phyloP scores from a whole-genome alignment of 1,284 basidiomycete genomes.

The Moesziomyces globuligerus region DNA sequence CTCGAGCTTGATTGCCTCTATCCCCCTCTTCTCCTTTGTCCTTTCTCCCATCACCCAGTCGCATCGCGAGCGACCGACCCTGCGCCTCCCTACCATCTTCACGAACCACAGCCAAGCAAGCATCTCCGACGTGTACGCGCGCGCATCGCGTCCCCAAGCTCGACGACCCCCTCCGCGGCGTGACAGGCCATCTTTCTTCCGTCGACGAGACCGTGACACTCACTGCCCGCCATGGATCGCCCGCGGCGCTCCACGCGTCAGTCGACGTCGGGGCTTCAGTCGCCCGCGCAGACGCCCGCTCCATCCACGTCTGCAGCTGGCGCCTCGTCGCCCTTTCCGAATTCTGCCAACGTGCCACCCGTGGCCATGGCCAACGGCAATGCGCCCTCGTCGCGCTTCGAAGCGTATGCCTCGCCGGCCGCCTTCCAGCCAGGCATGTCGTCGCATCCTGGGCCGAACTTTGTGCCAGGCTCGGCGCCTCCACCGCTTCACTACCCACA shows the following conservation, averaged over 20 bases:
- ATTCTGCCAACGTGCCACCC: conserved; percentile 11
- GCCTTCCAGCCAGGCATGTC: conserved; percentile 16
- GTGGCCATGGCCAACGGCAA: conserved; percentile 29
- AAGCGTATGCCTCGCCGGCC: conserved; percentile 24
- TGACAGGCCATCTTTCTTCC: too few relatives aligned
- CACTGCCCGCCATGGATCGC: conserved; percentile 31
- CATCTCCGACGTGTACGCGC: too few relatives aligned
- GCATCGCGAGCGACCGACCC: neutral
- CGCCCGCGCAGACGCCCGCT: conserved; percentile 18
- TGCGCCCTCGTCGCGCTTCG: conserved; percentile 25
- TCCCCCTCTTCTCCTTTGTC: too few relatives aligned
- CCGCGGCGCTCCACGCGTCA: conserved; percentile 43
- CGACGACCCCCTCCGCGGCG: too few relatives aligned
- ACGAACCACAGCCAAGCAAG: neutral
- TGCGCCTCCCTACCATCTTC: neutral
- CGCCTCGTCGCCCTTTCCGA: neutral
- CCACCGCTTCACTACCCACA: too few relatives aligned
- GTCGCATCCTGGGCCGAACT: conserved; percentile 2
- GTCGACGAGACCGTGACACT: too few relatives aligned
- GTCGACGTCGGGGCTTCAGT: conserved; percentile 32
- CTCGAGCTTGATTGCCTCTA: too few relatives aligned
- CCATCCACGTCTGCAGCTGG: conserved; percentile 11
- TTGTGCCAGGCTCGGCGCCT: too few relatives aligned
- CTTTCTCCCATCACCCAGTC: neutral
- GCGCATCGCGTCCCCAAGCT: too few relatives aligned